A percentile compares a stretch with the other conserved stretches of the same genome.
Evolutionary conservation across 495 filamentous ascomycete species (phyloP).

Genomic region (Tuber brumale): DNA sequence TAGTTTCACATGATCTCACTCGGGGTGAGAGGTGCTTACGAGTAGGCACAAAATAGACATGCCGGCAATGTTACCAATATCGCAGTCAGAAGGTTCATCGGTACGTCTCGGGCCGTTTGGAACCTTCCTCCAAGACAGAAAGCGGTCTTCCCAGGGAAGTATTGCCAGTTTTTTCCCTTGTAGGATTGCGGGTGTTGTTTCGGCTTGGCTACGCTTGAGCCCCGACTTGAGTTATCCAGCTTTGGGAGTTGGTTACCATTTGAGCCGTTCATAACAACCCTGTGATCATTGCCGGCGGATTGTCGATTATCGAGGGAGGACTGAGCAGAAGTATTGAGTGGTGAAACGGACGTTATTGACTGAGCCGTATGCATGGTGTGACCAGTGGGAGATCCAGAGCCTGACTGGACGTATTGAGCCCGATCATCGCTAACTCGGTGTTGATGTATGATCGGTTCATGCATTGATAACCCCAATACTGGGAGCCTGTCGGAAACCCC

Average conservation of each 20-base stretch:
- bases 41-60: conserved; percentile 76
- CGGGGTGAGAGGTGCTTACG: conserved; percentile 48
- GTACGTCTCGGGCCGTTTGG: conserved; percentile 79
- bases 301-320: not conserved
- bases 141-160: conserved; percentile 83
- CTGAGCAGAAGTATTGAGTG: conserved; percentile 30
- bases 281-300: not conserved
- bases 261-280: conserved; percentile 18
- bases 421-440: conserved; percentile 32
- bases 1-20: conserved; percentile 19
- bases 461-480: conserved; percentile 24
- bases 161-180: conserved; percentile 72
- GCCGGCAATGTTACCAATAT: conserved; percentile 68
- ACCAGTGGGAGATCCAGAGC: conserved; percentile 58
- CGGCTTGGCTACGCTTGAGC: conserved; percentile 38
- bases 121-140: conserved; percentile 80
- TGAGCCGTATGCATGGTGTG: conserved; percentile 39
- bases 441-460: conserved; percentile 34
- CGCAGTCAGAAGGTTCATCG: conserved; percentile 86
- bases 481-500: conserved; percentile 9
- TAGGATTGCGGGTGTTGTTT: conserved; percentile 44
- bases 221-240: conserved; percentile 29
- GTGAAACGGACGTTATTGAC: conserved; percentile 41
- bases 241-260: conserved; percentile 32
- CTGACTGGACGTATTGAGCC: conserved; percentile 27